Base-by-base conservation (phyloP, 192 early-diverging fungal genomes). In the Cetraspora pellucida region DNA sequence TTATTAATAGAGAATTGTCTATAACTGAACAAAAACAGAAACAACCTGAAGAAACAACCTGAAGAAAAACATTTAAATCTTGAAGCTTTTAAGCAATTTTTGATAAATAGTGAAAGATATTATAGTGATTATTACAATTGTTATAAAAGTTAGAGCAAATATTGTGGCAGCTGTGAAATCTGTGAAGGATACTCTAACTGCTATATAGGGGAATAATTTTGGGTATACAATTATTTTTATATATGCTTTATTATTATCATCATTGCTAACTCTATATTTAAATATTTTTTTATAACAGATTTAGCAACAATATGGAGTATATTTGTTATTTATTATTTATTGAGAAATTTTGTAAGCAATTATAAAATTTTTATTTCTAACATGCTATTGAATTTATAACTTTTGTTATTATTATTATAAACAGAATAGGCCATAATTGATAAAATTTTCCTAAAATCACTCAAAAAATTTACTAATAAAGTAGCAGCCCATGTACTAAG, bases 11-110 rank as follows among this genome's bases (percentile, higher is more conserved):
- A 17, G 84, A 83, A n/a, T 69, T 89, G 80, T 85, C 82, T 72
- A 75, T 79, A 50, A 85, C 87, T 30, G 89, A 92, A 74, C 89
- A 94, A 73, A 88, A 95, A 58, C 87, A n/a, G n/a, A n/a, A n/a
- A n/a, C n/a, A n/a, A n/a, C n/a, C n/a, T n/a, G n/a, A n/a, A 89
- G 60, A 90, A 92, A 23, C 87, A 90, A 80, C 88, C 91, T 44
- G 92, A 95, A 79, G 97, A 99, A 83, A 89, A 95, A 50, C 86
- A 88, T 73, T 82, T 96, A 79, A 99, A 99, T 83, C 83, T 97
- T 82, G 96, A 97, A 81, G 98, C 97, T 0, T 99, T 99, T 90
- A 96, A 96, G n/a, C 96, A 97, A 82, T 83, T 90, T 9, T 82
- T 89, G 3, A 85, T 90, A 13, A 90, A 93, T 68, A 87, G 87